Base-by-base conservation (phyloP, 768 basidiomycete species). In the Naematelia encephala region DNA sequence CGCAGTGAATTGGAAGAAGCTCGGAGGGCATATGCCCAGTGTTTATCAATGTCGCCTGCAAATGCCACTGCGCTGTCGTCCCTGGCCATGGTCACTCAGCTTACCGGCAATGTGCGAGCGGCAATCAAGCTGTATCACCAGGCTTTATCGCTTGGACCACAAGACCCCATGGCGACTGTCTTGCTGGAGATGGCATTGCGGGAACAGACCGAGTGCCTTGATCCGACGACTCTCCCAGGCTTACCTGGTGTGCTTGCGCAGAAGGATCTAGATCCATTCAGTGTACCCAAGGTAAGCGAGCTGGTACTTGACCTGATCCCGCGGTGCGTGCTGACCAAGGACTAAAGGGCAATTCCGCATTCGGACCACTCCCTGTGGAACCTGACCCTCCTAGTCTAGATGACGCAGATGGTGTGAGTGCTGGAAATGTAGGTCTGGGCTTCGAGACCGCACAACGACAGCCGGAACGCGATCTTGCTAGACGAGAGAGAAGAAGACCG, bases 41-140 rank as follows among this genome's bases (percentile, higher is more conserved):
- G 93, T 1, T 79, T 98, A 19, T 85, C 89, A 70, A 84, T 97
- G 29, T 90, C 97, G 65, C 86, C 91, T n/a, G 84, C 88, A 28
- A 85, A 88, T 60, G 82, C 88, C 1, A 82, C 85, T 11, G 91
- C 91, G 2, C 84, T 92, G 52, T 87, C 88, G 3, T 90, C 89
- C 70, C 80, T 97, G 0, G 96, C 91, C n/a, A 85, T 96, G 74
- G 86, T 94, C 1, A 81, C 87, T 66, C 91, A 96, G 65, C 80
- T 89, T 16, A 79, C 85, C 62, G 85, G 84, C 22, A 81, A 90
- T 49, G 76, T 86, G 4, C 87, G 93, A 64, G 82, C 83, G 12
- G 89, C 94, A 1, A 92, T 99, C 64, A 79, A 90, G 34, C 87
- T 86, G 60, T 98, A 96, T 66, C 96, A 99, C 73, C 90, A 93